These are phyloP conservation scores for Syzygium syzygioides DNA, from an alignment of 441 rosid species.

Conservation along the genomic window DNA sequence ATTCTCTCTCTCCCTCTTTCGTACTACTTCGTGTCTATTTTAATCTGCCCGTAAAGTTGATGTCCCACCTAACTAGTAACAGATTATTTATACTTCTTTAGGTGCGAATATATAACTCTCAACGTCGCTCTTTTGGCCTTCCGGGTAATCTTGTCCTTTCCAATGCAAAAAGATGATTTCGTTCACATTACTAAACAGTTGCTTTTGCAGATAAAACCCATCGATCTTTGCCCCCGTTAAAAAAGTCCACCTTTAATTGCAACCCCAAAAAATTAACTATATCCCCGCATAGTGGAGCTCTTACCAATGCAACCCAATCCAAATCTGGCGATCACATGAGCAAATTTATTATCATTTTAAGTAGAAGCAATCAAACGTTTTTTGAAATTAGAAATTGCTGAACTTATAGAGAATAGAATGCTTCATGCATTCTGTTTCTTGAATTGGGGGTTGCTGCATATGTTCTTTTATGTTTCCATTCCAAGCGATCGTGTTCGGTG, in stretches of 20 bases:
- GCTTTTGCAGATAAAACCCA: neutral
- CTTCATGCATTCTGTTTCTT: neutral
- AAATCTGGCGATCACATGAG: neutral
- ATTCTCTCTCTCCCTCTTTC: neutral
- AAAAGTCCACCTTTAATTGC: neutral
- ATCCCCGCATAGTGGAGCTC: neutral
- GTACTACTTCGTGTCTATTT: neutral
- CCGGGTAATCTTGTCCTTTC: neutral
- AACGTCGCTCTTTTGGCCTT: neutral
- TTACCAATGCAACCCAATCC: neutral
- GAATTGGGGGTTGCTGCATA: neutral
- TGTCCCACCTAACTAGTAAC: neutral
- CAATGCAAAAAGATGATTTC: neutral
- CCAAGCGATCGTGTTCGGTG: neutral
- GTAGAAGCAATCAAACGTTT: neutral
- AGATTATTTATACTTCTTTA: neutral
- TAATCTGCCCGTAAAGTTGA: neutral
- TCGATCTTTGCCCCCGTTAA: neutral
- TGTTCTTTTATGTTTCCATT: neutral
- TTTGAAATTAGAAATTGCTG: neutral
- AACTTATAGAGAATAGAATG: neutral
- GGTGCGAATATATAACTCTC: neutral
- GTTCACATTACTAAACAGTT: neutral
- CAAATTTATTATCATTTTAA: neutral
- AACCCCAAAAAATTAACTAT: neutral